phyloP scores from a whole-genome alignment of 2,329 filamentous ascomycete species.

The Blastomyces emzantsi region DNA sequence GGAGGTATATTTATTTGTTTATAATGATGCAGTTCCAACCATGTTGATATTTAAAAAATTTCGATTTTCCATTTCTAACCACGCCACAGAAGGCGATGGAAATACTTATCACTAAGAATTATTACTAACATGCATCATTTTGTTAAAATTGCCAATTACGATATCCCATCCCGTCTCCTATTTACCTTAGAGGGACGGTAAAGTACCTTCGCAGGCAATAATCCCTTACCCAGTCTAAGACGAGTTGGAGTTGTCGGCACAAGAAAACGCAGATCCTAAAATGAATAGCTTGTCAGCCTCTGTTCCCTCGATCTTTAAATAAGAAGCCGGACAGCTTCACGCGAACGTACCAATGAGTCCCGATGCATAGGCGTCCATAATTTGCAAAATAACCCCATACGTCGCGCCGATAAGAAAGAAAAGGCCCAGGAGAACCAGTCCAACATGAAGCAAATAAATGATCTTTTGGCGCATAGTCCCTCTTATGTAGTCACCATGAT shows the following conservation, averaged over 20 bases:
- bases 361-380: slow-evolving; percentile 19
- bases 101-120: too few relatives aligned
- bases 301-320: neutral
- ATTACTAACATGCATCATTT: too few relatives aligned
- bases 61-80: too few relatives aligned
- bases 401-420: slow-evolving; percentile 44
- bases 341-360: slow-evolving; percentile 19
- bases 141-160: too few relatives aligned
- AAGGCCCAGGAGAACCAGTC: slow-evolving; percentile 38
- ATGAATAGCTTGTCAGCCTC: neutral
- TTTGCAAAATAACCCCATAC: slow-evolving; percentile 27
- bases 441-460: slow-evolving; percentile 34
- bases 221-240: slow-evolving; percentile 6
- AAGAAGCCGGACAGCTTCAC: neutral
- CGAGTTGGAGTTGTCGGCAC: slow-evolving; percentile 22
- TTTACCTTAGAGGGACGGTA: too few relatives aligned
- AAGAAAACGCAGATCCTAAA: slow-evolving; percentile 21
- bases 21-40: too few relatives aligned
- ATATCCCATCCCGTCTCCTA: too few relatives aligned
- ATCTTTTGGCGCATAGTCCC: slow-evolving; percentile 29
- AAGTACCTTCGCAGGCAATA: too few relatives aligned
- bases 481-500: slow-evolving; percentile 36
- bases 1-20: too few relatives aligned
- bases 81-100: too few relatives aligned
- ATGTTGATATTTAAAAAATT: too few relatives aligned